A percentile compares a stretch with the other conserved stretches of the same genome.
phyloP scores from a whole-genome alignment of 1,139 yeast genomes.

The Candida albicans region DNA sequence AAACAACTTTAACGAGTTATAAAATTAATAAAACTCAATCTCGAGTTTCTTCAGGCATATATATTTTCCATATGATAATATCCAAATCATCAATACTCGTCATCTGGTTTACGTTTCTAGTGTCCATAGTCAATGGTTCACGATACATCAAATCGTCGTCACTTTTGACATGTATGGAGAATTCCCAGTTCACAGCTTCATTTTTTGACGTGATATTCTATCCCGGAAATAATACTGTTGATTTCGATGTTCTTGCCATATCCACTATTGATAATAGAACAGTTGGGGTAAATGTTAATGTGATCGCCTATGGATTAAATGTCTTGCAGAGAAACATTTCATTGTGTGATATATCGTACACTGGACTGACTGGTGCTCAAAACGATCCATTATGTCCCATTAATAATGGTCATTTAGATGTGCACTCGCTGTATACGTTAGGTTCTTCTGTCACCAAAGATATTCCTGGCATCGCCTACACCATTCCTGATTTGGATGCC shows the following conservation, averaged over 20 bases:
- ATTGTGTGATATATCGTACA: conserved; percentile 60
- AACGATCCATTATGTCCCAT: conserved; percentile 62
- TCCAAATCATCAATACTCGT: background rate
- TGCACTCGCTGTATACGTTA: conserved; percentile 53
- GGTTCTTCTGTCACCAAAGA: conserved; percentile 41
- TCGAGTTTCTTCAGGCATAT: too few relatives aligned
- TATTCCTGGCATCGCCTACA: conserved; percentile 82
- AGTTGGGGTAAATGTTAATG: conserved; percentile 62
- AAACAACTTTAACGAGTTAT: too few relatives aligned
- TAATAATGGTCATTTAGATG: conserved; percentile 81
- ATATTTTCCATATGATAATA: too few relatives aligned
- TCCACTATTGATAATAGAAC: conserved; percentile 72
- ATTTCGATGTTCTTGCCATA: conserved; percentile 71
- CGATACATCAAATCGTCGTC: conserved; percentile 58
- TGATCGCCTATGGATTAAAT: conserved; percentile 84
- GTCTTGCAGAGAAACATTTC: conserved; percentile 55
- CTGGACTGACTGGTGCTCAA: conserved; percentile 30
- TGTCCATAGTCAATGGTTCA: conserved; percentile 20
- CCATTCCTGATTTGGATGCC: conserved; percentile 94
- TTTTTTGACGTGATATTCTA: conserved; percentile 72
- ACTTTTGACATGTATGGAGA: conserved; percentile 89
- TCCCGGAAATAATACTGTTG: conserved; percentile 63
- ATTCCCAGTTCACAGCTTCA: conserved; percentile 87
- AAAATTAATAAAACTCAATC: too few relatives aligned
- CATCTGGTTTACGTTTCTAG: conserved; percentile 4